A percentile compares a stretch with the other conserved stretches of the same genome.
Conservation (phyloP, 768 basidiomycete genomes). For the Pleurotus cornucopiae region DNA sequence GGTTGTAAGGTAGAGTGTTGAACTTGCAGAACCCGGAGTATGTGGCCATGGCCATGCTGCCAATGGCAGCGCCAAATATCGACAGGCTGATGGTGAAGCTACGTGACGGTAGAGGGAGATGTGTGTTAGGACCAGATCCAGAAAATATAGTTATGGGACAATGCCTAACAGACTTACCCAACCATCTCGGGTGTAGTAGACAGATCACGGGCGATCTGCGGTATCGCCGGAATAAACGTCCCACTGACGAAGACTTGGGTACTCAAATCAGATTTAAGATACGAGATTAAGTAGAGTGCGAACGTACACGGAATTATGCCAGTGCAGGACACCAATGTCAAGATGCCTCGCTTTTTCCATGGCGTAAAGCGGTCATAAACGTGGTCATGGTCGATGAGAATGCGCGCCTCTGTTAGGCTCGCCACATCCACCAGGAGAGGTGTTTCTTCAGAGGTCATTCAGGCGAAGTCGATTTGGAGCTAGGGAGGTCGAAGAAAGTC, state of each 20-base stretch:
- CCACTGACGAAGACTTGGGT: slow-evolving; percentile 60
- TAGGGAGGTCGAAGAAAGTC: too few relatives aligned
- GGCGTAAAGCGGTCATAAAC: slow-evolving; percentile 46
- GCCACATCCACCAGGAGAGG: too few relatives aligned
- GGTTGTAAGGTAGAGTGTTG: too few relatives aligned
- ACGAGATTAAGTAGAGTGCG: slow-evolving; percentile 20
- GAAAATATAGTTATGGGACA: too few relatives aligned
- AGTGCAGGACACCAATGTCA: slow-evolving; percentile 45
- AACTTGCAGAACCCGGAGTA: slow-evolving; percentile 44
- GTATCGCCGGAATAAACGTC: slow-evolving; percentile 71
- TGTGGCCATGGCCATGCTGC: slow-evolving; percentile 48
- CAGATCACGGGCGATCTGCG: slow-evolving; percentile 66
- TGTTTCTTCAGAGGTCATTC: too few relatives aligned
- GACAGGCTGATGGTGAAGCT: slow-evolving; percentile 51
- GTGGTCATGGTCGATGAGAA: neutral
- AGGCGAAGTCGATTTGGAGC: too few relatives aligned
- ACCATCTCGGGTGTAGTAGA: slow-evolving; percentile 51
- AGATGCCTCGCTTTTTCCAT: slow-evolving; percentile 39
- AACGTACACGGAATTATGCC: slow-evolving; percentile 55
- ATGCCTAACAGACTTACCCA: slow-evolving; percentile 31
- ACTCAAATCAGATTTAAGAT: slow-evolving; percentile 18
- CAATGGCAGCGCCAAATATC: slow-evolving; percentile 40
- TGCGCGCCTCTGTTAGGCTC: too few relatives aligned
- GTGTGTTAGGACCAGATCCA: neutral
- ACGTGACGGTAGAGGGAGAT: neutral